Conservation (phyloP, 352 stramenopile genomes). For the Phytophthora pluvialis region DNA sequence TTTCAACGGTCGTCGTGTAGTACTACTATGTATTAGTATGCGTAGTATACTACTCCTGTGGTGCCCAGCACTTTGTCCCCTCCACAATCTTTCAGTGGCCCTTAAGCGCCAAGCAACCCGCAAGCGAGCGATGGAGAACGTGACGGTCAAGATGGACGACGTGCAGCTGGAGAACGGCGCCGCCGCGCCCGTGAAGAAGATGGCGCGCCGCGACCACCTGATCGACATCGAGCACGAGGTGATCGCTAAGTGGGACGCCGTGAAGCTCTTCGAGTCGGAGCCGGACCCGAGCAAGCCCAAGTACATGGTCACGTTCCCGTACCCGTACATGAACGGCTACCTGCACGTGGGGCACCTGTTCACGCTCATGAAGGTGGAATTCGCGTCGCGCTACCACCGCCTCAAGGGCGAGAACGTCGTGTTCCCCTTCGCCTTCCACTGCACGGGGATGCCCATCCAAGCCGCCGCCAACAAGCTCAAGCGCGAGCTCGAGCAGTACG, state of each 20-base stretch:
- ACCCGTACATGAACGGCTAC: constrained; percentile 99
- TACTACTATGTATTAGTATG: too few species aligned
- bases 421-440: constrained; percentile 99
- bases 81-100: constrained; percentile 33
- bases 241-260: constrained; percentile 88
- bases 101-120: constrained; percentile 6
- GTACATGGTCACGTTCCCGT: constrained; percentile 99
- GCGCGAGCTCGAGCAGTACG: constrained; percentile 95
- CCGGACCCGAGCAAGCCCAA: constrained; percentile 88
- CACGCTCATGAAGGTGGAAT: constrained; percentile 98
- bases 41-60: too few species aligned
- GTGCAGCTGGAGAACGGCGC: constrained; percentile 71
- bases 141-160: constrained; percentile 82
- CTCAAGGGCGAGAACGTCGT: constrained; percentile 99
- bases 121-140: constrained; percentile 58
- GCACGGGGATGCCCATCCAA: constrained; percentile 99
- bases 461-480: constrained; percentile 99
- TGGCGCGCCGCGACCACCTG: constrained; percentile 90
- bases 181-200: constrained; percentile 67
- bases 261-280: constrained; percentile 92
- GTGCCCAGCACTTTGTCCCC: too few species aligned
- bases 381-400: constrained; percentile 92
- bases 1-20: too few species aligned
- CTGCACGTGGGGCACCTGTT: constrained; percentile 98
- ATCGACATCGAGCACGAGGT: constrained; percentile 93